These are phyloP conservation scores for Solanum pinnatisectum DNA, from an alignment of 257 asterid species.

Conservation along the genomic window DNA sequence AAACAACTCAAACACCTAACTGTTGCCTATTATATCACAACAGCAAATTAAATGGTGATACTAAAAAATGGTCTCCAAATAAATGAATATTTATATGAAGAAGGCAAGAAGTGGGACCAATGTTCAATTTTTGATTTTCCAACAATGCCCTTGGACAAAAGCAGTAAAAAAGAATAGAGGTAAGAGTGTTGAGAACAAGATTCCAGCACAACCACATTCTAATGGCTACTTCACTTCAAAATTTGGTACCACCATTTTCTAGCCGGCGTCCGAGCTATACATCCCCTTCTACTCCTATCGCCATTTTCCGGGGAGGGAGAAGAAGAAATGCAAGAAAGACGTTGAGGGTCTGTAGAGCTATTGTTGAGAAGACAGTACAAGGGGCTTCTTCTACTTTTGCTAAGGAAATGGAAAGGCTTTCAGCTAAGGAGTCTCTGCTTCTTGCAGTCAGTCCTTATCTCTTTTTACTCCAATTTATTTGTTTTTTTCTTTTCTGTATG, in stretches of 20 bases:
- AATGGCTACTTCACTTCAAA: slow-evolving; percentile 9
- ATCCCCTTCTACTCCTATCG: not conserved
- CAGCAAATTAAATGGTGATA: not conserved
- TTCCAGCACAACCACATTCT: not conserved
- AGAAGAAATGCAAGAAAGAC: not conserved
- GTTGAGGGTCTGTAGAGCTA: slow-evolving; percentile 22
- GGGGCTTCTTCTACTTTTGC: slow-evolving; percentile 84
- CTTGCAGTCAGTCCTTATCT: slow-evolving; percentile 44
- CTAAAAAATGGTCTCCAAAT: not conserved
- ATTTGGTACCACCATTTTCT: not conserved
- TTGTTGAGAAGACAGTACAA: slow-evolving; percentile 59
- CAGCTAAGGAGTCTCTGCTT: slow-evolving; percentile 91
- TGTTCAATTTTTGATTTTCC: not conserved
- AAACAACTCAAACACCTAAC: not conserved
- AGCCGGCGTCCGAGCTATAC: not conserved
- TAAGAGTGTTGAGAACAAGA: not conserved
- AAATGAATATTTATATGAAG: not conserved
- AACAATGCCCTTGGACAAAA: not conserved
- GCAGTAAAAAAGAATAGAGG: not conserved
- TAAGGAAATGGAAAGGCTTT: slow-evolving; percentile 82
- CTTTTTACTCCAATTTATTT: not conserved
- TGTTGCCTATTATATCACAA: not conserved
- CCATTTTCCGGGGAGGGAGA: not conserved
- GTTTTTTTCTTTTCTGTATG: not conserved
- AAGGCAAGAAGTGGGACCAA: not conserved